Conservation (phyloP, 106 monocot genomes). For the Acanthochlamys bracteata region DNA sequence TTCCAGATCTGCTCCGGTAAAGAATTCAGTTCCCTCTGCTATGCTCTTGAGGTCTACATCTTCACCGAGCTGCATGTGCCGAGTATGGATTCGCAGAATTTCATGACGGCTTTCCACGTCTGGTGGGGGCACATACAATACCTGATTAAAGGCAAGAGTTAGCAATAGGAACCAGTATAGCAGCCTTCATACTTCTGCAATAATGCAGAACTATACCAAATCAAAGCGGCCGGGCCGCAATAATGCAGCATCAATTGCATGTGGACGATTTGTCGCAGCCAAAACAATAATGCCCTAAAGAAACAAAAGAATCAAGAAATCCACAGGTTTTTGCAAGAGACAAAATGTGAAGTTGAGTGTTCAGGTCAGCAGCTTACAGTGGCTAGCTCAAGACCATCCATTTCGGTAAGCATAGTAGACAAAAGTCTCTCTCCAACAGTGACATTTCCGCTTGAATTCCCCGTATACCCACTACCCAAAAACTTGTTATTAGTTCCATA, state of each 20-base stretch:
- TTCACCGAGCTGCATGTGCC: conserved; percentile 49
- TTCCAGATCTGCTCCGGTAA: conserved; percentile 82
- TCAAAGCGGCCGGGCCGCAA: conserved; percentile 96
- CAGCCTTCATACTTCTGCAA: not conserved
- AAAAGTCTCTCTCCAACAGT: conserved; percentile 89
- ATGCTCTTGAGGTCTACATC: conserved; percentile 58
- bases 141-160: conserved; percentile 23
- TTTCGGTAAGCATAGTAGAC: conserved; percentile 85
- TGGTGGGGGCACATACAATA: conserved; percentile 88
- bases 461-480: conserved; percentile 36
- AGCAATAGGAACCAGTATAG: not conserved
- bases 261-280: conserved; percentile 90
- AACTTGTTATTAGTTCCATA: not conserved
- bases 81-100: conserved; percentile 61
- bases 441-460: conserved; percentile 51
- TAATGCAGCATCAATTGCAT: conserved; percentile 90
- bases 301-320: not conserved
- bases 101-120: conserved; percentile 60
- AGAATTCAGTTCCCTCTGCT: conserved; percentile 56
- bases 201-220: conserved; percentile 36
- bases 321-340: too few relatives aligned
- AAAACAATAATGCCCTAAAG: conserved; percentile 89
- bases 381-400: conserved; percentile 87
- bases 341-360: too few relatives aligned
- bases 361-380: conserved; percentile 54